Base-by-base conservation (phyloP, 805 yeast genomes). In the Jamesozyma piceae region DNA sequence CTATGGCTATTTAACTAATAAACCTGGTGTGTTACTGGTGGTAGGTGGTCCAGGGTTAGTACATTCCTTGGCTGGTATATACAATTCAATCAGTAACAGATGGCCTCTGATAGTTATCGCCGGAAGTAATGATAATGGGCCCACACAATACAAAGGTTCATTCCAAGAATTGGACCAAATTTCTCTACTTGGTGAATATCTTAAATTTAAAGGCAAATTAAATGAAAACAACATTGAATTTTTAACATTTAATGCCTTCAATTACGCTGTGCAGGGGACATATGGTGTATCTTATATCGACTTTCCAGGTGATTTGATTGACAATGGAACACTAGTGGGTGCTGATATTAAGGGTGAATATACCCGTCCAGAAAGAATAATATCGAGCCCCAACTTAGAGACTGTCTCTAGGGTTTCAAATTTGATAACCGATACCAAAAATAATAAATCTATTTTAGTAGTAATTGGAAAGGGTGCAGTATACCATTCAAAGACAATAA, bases 21-120 rank as follows among this genome's bases (percentile, higher is more conserved):
- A 58, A 45, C 88, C 88, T 0, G 87, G 83, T 17, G 82, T 81
- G 0, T 57, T 78, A 15, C 64, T 81, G 2, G 82, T 79, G 0
- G 88, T 82, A 3, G 88, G 89, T 27, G 88, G 88, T 0, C 87
- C 88, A 0, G 88, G 88, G 3, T 64, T 81, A 3, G 68, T 81
- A 8, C 86, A 81, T 48, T 80, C 84, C 0, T 51, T 77, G 35
- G 75, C 87, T 0, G 89, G 88, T 46, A 63, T 78, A 2, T 78
- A 75, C 52, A 81, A 81, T 51, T 73, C 87, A 5, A 68, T 65
- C 32, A 63, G 72, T 42, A 82, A 82, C 56, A 68, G 74, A 43
- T 78, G 82, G 74, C 89, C 89, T 3, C 57, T 81, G 39, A 47
- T 81, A 43, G 74, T 81, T 14, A 63, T 81, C 19, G 83, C 87